Base-by-base conservation (phyloP, 768 basidiomycete species). In the Hydnum rufescens region DNA sequence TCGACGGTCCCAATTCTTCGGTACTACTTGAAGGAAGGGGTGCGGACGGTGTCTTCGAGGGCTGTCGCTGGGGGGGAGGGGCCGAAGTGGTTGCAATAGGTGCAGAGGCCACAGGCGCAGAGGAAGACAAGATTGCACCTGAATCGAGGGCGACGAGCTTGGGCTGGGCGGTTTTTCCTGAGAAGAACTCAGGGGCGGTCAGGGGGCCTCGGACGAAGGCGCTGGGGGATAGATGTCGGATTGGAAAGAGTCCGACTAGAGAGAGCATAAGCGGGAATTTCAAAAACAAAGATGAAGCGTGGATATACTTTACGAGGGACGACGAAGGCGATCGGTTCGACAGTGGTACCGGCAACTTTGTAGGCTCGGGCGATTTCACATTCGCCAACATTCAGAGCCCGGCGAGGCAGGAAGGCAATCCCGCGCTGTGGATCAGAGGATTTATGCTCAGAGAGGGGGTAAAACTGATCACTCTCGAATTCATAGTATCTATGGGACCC, bases 191-290 rank as follows among this genome's bases (percentile, higher is more conserved):
- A 55, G 76, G 70, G 5, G 92, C 82, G 19, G 75, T 70, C 47
- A 92, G 73, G 86, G 76, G 16, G 89, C 75, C 60, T 92, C 83
- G 53, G 72, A 64, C 3, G 88, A 86, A 0, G 78, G 78, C 0
- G 89, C 93, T 5, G 87, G 85, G 3, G 95, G 93, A 72, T 77
- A 97, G 64, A 97, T 93, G 65, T 96, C 93, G 13, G 88, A 80
- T 65, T 97, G 93, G 85, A 96, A 97, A 3, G 80, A 78, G 54
- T 97, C 90, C 32, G 90, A 75, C 85, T 89, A 63, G 3, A 22
- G 34, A 4, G 32, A 32, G 32, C 57, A n/a, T 28, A 39, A 54
- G 25, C 56, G 42, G 46, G 51, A 46, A 49, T 30, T 43, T 53
- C 26, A 30, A 30, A 4, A 18, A 26, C 22, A 50, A 22, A 34